Conservation (phyloP, 2,329 filamentous ascomycete genomes). For the Xylaria arbuscula region DNA sequence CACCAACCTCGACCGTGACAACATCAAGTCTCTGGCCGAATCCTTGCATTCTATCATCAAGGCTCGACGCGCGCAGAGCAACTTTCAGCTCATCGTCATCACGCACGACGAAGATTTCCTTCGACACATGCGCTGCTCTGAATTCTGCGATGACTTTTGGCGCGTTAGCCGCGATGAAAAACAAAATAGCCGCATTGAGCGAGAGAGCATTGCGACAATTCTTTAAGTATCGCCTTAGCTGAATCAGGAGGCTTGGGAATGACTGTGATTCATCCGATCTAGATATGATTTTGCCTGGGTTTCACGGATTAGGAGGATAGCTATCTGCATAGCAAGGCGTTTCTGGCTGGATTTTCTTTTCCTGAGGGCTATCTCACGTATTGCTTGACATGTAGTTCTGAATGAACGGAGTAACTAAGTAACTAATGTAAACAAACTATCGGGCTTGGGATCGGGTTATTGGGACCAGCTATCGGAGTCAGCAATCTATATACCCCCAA, state of each 20-base stretch:
- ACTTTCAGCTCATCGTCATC: slow-evolving; percentile 98
- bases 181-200: slow-evolving; percentile 88
- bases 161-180: slow-evolving; percentile 83
- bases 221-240: slow-evolving; percentile 45
- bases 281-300: slow-evolving; percentile 7
- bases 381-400: background rate
- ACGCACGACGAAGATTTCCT: slow-evolving; percentile 98
- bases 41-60: slow-evolving; percentile 90
- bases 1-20: slow-evolving; percentile 94
- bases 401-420: background rate
- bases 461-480: background rate
- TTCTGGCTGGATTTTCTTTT: slow-evolving; percentile 8
- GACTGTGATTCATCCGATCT: slow-evolving; percentile 3
- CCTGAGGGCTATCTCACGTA: background rate
- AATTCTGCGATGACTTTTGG: slow-evolving; percentile 94
- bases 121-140: slow-evolving; percentile 89
- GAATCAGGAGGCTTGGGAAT: background rate
- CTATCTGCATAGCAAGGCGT: slow-evolving; percentile 34
- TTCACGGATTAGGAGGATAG: background rate
- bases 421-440: slow-evolving; percentile 4
- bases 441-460: background rate
- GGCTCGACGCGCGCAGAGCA: slow-evolving; percentile 82
- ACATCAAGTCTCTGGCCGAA: slow-evolving; percentile 88
- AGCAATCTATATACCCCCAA: background rate
- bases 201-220: slow-evolving; percentile 68